Base-by-base conservation (phyloP, 306 rosid genomes). In the Astragalus membranaceus region DNA sequence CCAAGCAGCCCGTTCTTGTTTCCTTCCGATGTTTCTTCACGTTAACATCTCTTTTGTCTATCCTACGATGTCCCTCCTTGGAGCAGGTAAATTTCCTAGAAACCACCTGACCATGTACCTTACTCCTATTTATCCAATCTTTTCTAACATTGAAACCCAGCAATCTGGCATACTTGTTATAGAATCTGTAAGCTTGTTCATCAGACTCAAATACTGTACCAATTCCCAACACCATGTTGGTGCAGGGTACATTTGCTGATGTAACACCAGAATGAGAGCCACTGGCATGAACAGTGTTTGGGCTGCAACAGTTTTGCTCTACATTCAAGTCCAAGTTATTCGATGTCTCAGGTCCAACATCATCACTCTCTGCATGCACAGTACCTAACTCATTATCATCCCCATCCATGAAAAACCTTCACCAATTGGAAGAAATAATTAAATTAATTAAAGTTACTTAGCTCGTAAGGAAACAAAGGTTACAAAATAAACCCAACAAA, bases 21-120 rank as follows among this genome's bases (percentile, higher is more conserved):
- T 85, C 94, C 84, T 66, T 88, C 61, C 85, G 13, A 61, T 79
- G 94, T 69, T 79, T 88, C 84, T 81, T 88, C 70, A 81, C 90
- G 81, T 35, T 77, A 51, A 10, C 64, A 66, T 75, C 87, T 60
- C 94, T 77, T 67, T 81, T 85, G 78, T 85, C 87, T 58, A 57
- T 79, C 79, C 82, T 76, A 3, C 90, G 82, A 75, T 88, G 77
- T 52, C 94, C 94, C 68, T 88, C 88, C 67, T 51, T 85, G 49
- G 87, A 88, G 70, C 94, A 88, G 32, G 93, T 85, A 82, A 83
- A 88, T 80, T 88, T 88, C 72, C 94, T 79, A 69, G 94, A 88
- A 20, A 88, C 81, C 81, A 88, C 87, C 69, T 76, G 83, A 65
- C 94, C 94, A 75, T 83, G 88, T 8, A 83, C 85, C 86, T 85